phyloP scores from a whole-genome alignment of 345 rosid species.

The Dipteronia sinensis region DNA sequence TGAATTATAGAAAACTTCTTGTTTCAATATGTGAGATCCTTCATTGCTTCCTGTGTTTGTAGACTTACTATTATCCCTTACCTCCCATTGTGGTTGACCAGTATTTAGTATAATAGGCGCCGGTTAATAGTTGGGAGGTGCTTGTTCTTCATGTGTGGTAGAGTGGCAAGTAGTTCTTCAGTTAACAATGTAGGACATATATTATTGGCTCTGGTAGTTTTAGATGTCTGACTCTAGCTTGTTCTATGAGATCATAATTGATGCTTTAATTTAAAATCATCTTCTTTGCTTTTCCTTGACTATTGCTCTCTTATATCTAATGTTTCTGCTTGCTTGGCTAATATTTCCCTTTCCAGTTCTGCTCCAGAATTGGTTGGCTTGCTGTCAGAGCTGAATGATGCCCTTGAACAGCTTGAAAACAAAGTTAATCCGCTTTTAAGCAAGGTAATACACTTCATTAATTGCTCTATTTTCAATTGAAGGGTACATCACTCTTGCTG shows the following conservation, averaged over 20 bases:
- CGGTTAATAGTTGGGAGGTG: neutral
- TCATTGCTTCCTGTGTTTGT: neutral
- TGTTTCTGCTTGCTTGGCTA: neutral
- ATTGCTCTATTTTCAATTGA: neutral
- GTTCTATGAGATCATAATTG: neutral
- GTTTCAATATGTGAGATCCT: neutral
- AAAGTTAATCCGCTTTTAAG: slow-evolving; percentile 67
- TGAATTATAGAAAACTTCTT: neutral
- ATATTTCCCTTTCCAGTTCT: slow-evolving; percentile 50
- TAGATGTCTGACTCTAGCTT: neutral
- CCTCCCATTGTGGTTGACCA: neutral
- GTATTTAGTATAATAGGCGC: neutral
- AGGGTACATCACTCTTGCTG: slow-evolving; percentile 4
- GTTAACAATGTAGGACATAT: neutral
- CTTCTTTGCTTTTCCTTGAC: neutral
- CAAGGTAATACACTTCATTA: slow-evolving; percentile 47
- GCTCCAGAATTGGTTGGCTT: slow-evolving; percentile 93
- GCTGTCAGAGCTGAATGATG: slow-evolving; percentile 74
- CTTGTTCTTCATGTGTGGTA: neutral
- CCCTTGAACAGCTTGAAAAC: slow-evolving; percentile 69
- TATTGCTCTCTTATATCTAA: neutral
- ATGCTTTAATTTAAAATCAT: neutral
- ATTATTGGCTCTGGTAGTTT: neutral
- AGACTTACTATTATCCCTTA: neutral
- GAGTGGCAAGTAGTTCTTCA: neutral